Percentiles rank a stretch among this genome's conserved stretches.
Evolutionary conservation across 2,329 filamentous ascomycete genomes (phyloP).

Genomic region (Microdochium trichocladiopsis): DNA sequence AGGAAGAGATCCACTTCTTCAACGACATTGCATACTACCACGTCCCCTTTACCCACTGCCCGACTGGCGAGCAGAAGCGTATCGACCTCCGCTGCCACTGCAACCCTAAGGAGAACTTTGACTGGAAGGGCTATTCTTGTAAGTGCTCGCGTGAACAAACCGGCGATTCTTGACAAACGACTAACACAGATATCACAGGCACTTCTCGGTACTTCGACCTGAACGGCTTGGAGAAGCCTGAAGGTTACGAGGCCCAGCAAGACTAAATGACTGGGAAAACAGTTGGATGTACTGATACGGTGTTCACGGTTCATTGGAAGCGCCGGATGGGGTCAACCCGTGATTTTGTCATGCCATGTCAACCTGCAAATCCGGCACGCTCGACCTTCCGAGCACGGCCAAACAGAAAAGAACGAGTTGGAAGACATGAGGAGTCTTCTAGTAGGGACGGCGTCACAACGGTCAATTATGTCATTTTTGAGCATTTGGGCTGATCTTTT

Average conservation of each 20-base stretch:
- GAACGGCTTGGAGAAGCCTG: conserved; percentile 74
- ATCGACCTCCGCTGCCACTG: conserved; percentile 87
- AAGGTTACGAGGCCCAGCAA: conserved; percentile 71
- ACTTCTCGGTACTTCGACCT: conserved; percentile 81
- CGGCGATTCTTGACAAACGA: conserved; percentile 8
- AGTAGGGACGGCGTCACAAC: not conserved
- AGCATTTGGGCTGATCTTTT: not conserved
- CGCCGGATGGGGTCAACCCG: not conserved
- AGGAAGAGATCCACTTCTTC: conserved; percentile 96
- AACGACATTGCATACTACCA: conserved; percentile 99
- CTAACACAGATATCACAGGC: conserved; percentile 39
- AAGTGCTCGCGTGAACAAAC: conserved; percentile 31
- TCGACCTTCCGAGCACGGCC: too few species aligned
- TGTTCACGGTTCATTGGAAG: not conserved
- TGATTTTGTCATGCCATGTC: too few species aligned
- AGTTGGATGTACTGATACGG: not conserved
- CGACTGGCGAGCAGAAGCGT: conserved; percentile 78
- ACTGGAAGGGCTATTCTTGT: conserved; percentile 99
- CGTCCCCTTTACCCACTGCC: conserved; percentile 96
- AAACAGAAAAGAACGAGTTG: conserved; percentile 2
- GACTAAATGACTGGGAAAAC: conserved; percentile 25
- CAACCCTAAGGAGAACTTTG: conserved; percentile 95
- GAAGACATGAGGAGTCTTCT: not conserved
- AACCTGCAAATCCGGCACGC: too few species aligned
- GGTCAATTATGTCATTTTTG: not conserved